Evolutionary conservation across 1,139 yeast species (phyloP).

Genomic region (Kodamaea plutei): DNA sequence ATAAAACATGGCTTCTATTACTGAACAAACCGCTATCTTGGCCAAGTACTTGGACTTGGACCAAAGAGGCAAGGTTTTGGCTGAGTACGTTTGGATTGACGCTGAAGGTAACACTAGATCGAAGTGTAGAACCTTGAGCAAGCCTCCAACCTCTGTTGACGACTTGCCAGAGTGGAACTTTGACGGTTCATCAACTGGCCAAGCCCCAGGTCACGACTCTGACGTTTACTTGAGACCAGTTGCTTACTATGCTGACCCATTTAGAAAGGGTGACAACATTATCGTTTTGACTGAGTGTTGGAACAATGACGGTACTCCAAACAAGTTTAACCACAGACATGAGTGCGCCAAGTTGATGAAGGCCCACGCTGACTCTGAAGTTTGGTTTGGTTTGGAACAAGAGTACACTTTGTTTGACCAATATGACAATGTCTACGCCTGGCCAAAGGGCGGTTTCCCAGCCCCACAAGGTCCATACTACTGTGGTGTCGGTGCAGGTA

Average conservation of each 20-base stretch:
- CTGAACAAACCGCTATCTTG: slow-evolving; percentile 72
- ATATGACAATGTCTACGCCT: slow-evolving; percentile 86
- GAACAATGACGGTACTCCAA: slow-evolving; percentile 98
- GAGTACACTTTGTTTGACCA: slow-evolving; percentile 96
- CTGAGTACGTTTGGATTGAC: slow-evolving; percentile 98
- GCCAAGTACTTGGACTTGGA: slow-evolving; percentile 79
- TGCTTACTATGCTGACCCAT: slow-evolving; percentile 92
- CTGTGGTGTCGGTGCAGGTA: slow-evolving; percentile 99
- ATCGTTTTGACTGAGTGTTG: slow-evolving; percentile 94
- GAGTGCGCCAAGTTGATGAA: slow-evolving; percentile 95
- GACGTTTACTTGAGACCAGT: slow-evolving; percentile 93
- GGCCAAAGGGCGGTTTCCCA: slow-evolving; percentile 99
- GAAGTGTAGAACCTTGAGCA: slow-evolving; percentile 80
- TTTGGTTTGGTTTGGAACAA: slow-evolving; percentile 99
- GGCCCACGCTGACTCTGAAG: slow-evolving; percentile 79
- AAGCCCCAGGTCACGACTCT: slow-evolving; percentile 97
- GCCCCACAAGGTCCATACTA: slow-evolving; percentile 99
- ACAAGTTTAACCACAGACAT: slow-evolving; percentile 96
- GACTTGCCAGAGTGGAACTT: slow-evolving; percentile 99
- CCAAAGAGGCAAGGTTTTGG: slow-evolving; percentile 83
- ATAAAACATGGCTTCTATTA: slow-evolving; percentile 34
- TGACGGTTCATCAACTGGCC: slow-evolving; percentile 97
- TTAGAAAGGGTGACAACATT: slow-evolving; percentile 96
- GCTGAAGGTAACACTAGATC: slow-evolving; percentile 90
- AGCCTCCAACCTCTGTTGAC: slow-evolving; percentile 67